Conservation (phyloP, 1,284 basidiomycete species). For the Boletus holoroseus region DNA sequence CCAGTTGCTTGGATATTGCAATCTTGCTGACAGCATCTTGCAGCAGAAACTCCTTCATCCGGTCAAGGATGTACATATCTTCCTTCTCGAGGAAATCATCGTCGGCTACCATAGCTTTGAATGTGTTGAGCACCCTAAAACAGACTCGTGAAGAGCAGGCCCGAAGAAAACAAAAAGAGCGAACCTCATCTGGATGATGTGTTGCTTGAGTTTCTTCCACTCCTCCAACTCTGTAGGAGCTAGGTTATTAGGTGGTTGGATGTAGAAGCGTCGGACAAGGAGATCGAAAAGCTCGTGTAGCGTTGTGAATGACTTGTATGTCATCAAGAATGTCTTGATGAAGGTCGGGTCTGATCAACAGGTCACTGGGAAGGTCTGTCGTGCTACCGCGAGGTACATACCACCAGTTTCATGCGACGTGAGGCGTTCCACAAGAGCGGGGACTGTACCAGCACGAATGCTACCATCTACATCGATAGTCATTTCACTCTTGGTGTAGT, state of each 20-base stretch:
- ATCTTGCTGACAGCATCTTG: conserved; percentile 60
- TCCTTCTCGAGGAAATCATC: conserved; percentile 79
- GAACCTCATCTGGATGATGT: conserved; percentile 82
- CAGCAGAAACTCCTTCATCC: conserved; percentile 72
- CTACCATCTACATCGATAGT: conserved; percentile 77
- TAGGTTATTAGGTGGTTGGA: conserved; percentile 71
- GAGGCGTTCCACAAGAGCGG: conserved; percentile 81
- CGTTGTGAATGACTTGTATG: conserved; percentile 93
- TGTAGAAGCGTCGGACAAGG: conserved; percentile 81
- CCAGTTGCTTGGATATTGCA: conserved; percentile 68
- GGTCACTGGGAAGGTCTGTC: background rate
- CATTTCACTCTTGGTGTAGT: conserved; percentile 77
- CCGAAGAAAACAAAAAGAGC: conserved; percentile 22
- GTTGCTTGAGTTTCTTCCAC: conserved; percentile 88
- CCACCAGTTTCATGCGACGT: conserved; percentile 86
- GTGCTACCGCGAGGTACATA: conserved; percentile 34
- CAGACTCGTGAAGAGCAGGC: conserved; percentile 3
- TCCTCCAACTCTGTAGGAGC: conserved; percentile 61
- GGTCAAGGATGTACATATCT: conserved; percentile 70
- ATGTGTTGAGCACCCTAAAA: conserved; percentile 72
- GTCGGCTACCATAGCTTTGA: conserved; percentile 77
- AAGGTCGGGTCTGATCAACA: conserved; percentile 64
- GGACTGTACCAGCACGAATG: conserved; percentile 83
- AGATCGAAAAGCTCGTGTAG: conserved; percentile 81
- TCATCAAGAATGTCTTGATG: conserved; percentile 92